Base-by-base conservation (phyloP, 2,329 filamentous ascomycete genomes). In the Ophiostoma sp. region DNA sequence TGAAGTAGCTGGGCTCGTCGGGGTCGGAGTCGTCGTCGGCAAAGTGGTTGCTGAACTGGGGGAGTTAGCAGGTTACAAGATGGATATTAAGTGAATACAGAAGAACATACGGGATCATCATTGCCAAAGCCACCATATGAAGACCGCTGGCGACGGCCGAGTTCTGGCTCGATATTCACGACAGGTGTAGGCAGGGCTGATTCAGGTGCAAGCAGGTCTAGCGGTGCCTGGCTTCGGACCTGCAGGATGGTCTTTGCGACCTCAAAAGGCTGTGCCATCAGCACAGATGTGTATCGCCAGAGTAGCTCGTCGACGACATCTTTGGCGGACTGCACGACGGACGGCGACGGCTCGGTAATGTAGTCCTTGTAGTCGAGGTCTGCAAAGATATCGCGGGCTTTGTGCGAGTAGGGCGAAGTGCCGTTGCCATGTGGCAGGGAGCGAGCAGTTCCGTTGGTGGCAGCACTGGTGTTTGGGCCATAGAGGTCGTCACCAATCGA, bases 241-340 rank as follows among this genome's bases (percentile, higher is more conserved):
- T 99, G 96, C 78, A 99, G 84, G 72, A 98, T 89, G 17, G 92
- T 96, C 87, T 98, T 98, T 79, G 95, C 94, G 73, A 98, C 95
- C 85, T 98, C 96, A 81, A 99, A 98, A 17, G 96, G 96, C 83
- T 99, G 96, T 71, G 94, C 92, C 80, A 97, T 91, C 79, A 98
- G 82, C 31, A 97, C 91, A 73, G 92, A 94, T 17, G 91, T 92
- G 83, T 99, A 99, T 80, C 96, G 95, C 91, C 95, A 97, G 81
- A 97, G 81, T 76, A 96, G 89, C 81, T 95, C 91, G 80, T 98
- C 94, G 66, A 97, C 80, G 75, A 97, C 84, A 75, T 92, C 91
- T 80, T 92, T 93, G 59, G 92, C 85, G 76, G 92, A 92, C 77
- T 93, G 91, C 12, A 94, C 87, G 36, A 90, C 87, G 0, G 93